These are phyloP conservation scores for Colletotrichum tamarilloi DNA, from an alignment of 2,329 filamentous ascomycete species.

Conservation along the genomic window DNA sequence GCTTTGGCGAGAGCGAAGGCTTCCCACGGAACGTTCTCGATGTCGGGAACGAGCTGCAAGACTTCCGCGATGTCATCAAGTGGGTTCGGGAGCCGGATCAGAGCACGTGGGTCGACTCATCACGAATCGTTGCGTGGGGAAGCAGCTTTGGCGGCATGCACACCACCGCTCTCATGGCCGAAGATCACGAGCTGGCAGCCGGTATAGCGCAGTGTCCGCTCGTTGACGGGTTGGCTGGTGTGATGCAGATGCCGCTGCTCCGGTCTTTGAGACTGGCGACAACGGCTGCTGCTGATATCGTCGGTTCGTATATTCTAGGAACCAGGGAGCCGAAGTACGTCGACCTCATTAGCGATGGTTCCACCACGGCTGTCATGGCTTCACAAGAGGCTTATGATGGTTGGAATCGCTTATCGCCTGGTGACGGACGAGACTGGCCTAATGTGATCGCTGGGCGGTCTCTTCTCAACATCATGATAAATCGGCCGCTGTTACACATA, in stretches of 20 bases:
- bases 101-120: conserved; percentile 1
- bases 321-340: conserved; percentile 16
- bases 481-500: conserved; percentile 14
- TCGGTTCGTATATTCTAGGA: neutral
- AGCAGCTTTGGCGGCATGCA: conserved; percentile 34
- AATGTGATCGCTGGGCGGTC: conserved; percentile 25
- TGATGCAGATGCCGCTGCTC: conserved; percentile 10
- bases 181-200: conserved; percentile 20
- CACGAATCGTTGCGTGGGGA: conserved; percentile 25
- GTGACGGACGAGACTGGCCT: neutral
- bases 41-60: conserved; percentile 19
- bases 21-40: conserved; percentile 21
- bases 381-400: conserved; percentile 18
- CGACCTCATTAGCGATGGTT: conserved; percentile 20
- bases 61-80: conserved; percentile 23
- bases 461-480: conserved; percentile 14
- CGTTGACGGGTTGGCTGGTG: conserved; percentile 14
- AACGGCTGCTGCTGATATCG: conserved; percentile 7
- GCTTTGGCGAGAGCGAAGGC: conserved; percentile 28
- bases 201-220: conserved; percentile 28
- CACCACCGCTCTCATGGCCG: conserved; percentile 12
- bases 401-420: conserved; percentile 14
- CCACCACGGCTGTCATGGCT: conserved; percentile 18
- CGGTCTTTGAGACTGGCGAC: conserved; percentile 16
- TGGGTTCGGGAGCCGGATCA: conserved; percentile 24